Evolutionary conservation across 768 basidiomycete species (phyloP), one percentile per base, ranked within the genome.

Genomic region (Lactarius trivialis): DNA sequence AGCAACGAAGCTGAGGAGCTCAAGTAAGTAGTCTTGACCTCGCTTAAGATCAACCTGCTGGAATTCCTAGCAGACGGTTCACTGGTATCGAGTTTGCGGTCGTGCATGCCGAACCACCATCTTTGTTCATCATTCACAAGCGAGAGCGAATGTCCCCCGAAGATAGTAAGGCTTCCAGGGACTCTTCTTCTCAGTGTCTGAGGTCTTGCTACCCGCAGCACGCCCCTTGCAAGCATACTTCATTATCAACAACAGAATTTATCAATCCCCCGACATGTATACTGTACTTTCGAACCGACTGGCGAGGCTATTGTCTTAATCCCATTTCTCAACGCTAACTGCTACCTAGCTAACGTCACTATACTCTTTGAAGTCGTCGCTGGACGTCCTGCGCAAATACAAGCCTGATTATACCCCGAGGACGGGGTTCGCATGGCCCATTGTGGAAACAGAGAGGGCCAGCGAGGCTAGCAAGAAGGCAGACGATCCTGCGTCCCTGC

Each of bases 71-170:
- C 68, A 93, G 91, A 75, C 88, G 89, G 21, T 93, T 95, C 73
- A 87, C 83, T 43, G 93, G 93, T 43, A 77, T 91, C 58, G 92
- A 96, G 72, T 96, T 94, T 66, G 88, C 88, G 14, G 78, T 96
- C 57, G 89, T 88, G 3, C 88, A 92, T 69, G 81, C 89, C 2
- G 77, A 85, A 57, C 85, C 91, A 9, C 93, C 93, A 1, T 79
- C 85, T 34, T 78, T 93, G 60, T 96, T 94, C 73, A 81, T 96
- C 66, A 89, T 96, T 45, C 93, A 95, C 72, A 95, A 94, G 73
- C 83, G 91, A 63, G 88, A 93, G 64, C 81, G 93, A 37, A 66
- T 90, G 56, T 91, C 89, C 7, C 90, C 90, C 2, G 86, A 90
- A 26, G 85, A 93, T 81, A 88, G 93, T 91, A 55, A 64, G 82